Base-by-base conservation (phyloP, 345 rosid species). In the Lepidium didymum region DNA sequence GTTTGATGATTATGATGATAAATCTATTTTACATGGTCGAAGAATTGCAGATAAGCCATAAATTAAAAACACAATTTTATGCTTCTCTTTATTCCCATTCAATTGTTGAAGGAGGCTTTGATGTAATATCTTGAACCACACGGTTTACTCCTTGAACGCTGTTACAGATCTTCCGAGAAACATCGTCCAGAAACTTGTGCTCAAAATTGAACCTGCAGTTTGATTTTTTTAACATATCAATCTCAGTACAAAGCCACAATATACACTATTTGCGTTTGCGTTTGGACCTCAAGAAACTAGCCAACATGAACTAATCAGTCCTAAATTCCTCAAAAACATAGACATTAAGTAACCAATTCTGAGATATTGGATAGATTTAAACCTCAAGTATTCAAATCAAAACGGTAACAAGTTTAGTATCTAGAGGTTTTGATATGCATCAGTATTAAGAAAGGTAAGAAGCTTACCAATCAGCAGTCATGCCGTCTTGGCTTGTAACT, bases 401-500 rank as follows among this genome's bases (percentile, higher is more conserved):
- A 31, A 27, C 0, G 1, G 56, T 8, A 35, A 40, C 38, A 53
- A 10, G 18, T n/a, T 35, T 4, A 53, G 2, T 40, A 35, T 4
- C 13, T n/a, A 57, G n/a, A 7, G 2, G 64, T 5, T 46, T 58
- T 18, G 15, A 40, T 23, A 50, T 13, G 38, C 42, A 72, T 49
- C 0, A 1, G 27, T 46, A 38, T 8, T 1, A 36, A 12, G 63
- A 55, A 29, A 25, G 2, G 67, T 43, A 19, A 62, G 73, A 65
- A 52, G 68, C 50, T 84, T 62, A 95, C 99, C 99, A 91, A 67
- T 95, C 99, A 43, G 99, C 97, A 8, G 97, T 95, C 99, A 95
- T 95, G 69, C 99, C 99, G 37, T 95, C 97, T 84, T 95, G 94
- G 82, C 99, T 95, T 43, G 96, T 95, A 58, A 95, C 99, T 38